phyloP scores from a whole-genome alignment of 257 asterid genomes.

The Henckelia pumila region DNA sequence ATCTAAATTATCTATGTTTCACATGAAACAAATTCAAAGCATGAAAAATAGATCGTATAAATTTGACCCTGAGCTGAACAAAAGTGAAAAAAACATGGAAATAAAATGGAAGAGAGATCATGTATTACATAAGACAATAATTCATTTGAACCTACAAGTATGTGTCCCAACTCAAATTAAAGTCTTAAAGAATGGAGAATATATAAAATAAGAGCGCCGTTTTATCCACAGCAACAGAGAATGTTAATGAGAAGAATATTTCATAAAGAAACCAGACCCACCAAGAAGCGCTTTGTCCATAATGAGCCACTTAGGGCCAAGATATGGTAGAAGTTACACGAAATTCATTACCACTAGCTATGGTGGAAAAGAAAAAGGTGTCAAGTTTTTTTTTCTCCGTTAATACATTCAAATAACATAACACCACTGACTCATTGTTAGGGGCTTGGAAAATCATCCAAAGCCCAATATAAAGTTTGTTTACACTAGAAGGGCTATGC shows the following conservation, averaged over 20 bases:
- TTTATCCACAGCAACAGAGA: constrained; percentile 7
- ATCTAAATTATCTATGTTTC: neutral
- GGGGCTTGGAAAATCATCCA: too few relatives aligned
- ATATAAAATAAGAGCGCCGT: neutral
- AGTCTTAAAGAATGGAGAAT: constrained; percentile 18
- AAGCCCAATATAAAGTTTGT: too few relatives aligned
- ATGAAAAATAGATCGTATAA: neutral
- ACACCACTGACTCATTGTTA: neutral
- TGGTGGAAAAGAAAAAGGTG: neutral
- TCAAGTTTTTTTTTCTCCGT: neutral
- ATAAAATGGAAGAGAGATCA: constrained; percentile 7
- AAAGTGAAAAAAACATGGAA: neutral
- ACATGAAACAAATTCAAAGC: neutral
- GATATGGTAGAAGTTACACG: neutral
- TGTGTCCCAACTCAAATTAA: neutral
- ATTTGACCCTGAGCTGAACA: neutral
- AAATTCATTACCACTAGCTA: constrained; percentile 1
- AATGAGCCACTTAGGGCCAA: constrained; percentile 5
- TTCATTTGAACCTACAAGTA: neutral
- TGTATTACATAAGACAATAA: neutral
- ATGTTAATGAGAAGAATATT: constrained; percentile 12
- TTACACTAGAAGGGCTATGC: too few relatives aligned
- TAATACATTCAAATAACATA: neutral
- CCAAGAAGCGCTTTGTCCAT: neutral
- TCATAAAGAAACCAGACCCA: constrained; percentile 6